A percentile compares a stretch with the other conserved stretches of the same genome.
These are phyloP conservation scores for Globisporangium spiculum DNA, from an alignment of 352 stramenopile genomes.

Conservation along the genomic window DNA sequence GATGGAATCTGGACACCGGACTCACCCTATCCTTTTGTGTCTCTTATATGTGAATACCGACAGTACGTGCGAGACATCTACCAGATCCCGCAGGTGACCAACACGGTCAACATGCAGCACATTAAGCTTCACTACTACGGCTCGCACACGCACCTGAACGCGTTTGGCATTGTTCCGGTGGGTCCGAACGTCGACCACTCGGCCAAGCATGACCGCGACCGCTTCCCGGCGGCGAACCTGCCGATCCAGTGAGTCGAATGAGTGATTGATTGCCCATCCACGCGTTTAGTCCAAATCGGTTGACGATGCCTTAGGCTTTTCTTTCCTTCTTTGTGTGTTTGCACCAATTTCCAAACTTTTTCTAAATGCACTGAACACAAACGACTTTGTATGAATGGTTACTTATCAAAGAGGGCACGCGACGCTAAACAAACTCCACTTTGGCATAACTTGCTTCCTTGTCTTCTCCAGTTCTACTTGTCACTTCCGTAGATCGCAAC, in stretches of 20 bases:
- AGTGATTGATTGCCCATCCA: neutral
- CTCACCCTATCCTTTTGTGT: neutral
- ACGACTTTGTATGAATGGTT: conserved; percentile 6
- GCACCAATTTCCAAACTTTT: neutral
- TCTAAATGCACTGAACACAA: neutral
- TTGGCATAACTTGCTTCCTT: neutral
- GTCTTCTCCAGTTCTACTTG: conserved; percentile 33
- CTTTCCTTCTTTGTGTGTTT: neutral
- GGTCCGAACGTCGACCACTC: conserved; percentile 58
- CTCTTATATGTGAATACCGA: conserved; percentile 7
- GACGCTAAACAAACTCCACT: neutral
- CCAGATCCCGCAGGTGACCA: conserved; percentile 87
- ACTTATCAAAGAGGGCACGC: neutral
- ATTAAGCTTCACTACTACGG: conserved; percentile 97
- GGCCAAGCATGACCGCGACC: conserved; percentile 62
- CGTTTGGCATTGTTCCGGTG: conserved; percentile 91
- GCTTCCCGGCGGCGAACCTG: conserved; percentile 41
- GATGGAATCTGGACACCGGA: neutral
- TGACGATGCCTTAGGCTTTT: neutral
- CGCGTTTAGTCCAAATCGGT: neutral
- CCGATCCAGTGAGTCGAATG: conserved; percentile 23
- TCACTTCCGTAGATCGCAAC: conserved; percentile 92
- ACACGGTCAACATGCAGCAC: conserved; percentile 94
- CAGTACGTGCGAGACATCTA: conserved; percentile 89
- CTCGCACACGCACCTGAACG: conserved; percentile 93